These are phyloP conservation scores for Hortaea werneckii DNA, from an alignment of 2,329 filamentous ascomycete genomes.

Conservation along the genomic window DNA sequence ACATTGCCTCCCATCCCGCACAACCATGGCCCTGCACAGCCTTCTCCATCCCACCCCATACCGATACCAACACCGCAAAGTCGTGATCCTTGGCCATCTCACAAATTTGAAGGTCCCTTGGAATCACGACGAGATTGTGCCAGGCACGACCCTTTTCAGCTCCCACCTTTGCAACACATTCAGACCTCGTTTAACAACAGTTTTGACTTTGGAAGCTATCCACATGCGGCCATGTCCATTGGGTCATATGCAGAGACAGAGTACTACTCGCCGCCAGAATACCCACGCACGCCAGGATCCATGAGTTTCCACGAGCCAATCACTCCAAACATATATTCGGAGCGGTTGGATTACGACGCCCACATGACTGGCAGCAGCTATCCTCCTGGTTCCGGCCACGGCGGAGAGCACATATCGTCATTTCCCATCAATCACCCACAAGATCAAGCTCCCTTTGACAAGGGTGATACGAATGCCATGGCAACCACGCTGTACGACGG, in stretches of 20 bases:
- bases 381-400: neutral
- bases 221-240: slow-evolving; percentile 33
- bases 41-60: slow-evolving; percentile 1
- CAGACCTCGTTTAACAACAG: slow-evolving; percentile 22
- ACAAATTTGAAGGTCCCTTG: slow-evolving; percentile 28
- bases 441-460: neutral
- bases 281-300: slow-evolving; percentile 37
- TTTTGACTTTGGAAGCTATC: slow-evolving; percentile 33
- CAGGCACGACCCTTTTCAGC: slow-evolving; percentile 2
- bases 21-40: slow-evolving; percentile 1
- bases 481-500: neutral
- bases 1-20: neutral
- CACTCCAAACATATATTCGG: slow-evolving; percentile 20
- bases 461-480: neutral
- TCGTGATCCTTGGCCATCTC: slow-evolving; percentile 28
- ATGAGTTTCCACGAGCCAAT: slow-evolving; percentile 30
- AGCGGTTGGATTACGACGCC: slow-evolving; percentile 3
- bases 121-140: neutral
- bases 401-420: neutral
- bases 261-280: slow-evolving; percentile 38
- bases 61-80: slow-evolving; percentile 10
- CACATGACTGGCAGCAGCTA: slow-evolving; percentile 1
- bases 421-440: neutral
- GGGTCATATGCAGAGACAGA: slow-evolving; percentile 40
- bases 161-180: slow-evolving; percentile 7